Evolutionary conservation across 257 asterid species (phyloP).

Genomic region (Lycium ferocissimum): DNA sequence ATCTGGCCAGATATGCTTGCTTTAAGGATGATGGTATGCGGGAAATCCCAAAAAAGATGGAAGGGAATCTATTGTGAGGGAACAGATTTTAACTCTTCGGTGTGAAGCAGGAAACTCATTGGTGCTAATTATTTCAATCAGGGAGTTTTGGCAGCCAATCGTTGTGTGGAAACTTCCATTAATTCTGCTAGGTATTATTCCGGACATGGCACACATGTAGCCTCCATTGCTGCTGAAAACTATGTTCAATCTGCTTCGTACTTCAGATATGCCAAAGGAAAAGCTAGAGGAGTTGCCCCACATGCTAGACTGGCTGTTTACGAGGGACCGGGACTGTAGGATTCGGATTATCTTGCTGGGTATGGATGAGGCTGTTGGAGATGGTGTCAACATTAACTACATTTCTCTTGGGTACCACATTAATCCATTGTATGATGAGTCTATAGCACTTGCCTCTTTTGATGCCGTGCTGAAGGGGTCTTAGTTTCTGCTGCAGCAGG

Average conservation of each 20-base stretch:
- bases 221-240: slow-evolving; percentile 19
- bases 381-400: background rate
- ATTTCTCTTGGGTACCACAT: background rate
- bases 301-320: slow-evolving; percentile 6
- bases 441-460: slow-evolving; percentile 48
- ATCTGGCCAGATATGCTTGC: slow-evolving; percentile 7
- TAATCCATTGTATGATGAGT: background rate
- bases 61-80: background rate
- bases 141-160: background rate
- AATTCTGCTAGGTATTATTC: background rate
- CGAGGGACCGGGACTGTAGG: slow-evolving; percentile 30
- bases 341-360: slow-evolving; percentile 27
- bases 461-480: slow-evolving; percentile 45
- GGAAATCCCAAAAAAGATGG: background rate
- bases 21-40: background rate
- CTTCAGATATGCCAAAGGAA: slow-evolving; percentile 6
- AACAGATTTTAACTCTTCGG: background rate
- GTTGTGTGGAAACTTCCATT: background rate
- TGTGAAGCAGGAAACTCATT: slow-evolving; percentile 22
- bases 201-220: slow-evolving; percentile 20
- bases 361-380: background rate
- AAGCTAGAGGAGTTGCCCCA: slow-evolving; percentile 12
- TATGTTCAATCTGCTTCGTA: background rate
- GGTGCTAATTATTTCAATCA: slow-evolving; percentile 18
- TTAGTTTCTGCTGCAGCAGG: slow-evolving; percentile 39